Evolutionary conservation across 1,284 basidiomycete genomes (phyloP).

Genomic region (Mixia osmundae): DNA sequence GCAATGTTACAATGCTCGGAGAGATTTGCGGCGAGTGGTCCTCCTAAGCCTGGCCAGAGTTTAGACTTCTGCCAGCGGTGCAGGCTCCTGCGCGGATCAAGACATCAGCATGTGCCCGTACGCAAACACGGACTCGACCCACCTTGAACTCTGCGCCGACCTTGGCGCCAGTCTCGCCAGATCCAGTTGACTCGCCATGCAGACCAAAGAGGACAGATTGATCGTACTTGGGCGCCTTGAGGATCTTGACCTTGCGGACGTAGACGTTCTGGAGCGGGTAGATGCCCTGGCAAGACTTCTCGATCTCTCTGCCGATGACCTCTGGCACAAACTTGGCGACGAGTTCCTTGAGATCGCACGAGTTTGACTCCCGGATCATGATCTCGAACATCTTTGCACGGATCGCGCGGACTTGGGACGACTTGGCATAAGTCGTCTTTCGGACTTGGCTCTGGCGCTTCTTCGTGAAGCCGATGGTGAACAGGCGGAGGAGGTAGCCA

Average conservation of each 20-base stretch:
- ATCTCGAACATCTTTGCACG: slow-evolving; percentile 99
- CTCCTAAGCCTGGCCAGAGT: neutral
- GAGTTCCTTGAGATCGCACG: slow-evolving; percentile 84
- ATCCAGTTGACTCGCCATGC: slow-evolving; percentile 52
- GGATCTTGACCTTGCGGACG: slow-evolving; percentile 66
- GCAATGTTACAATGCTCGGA: too few species aligned
- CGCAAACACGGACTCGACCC: neutral
- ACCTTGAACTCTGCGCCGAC: slow-evolving; percentile 12
- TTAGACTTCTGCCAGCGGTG: slow-evolving; percentile 8
- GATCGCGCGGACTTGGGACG: slow-evolving; percentile 87
- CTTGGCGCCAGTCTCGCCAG: slow-evolving; percentile 16
- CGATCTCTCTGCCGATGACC: slow-evolving; percentile 97
- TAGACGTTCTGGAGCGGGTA: slow-evolving; percentile 98
- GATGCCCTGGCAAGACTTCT: slow-evolving; percentile 89
- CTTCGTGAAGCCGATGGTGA: slow-evolving; percentile 98
- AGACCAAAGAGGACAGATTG: slow-evolving; percentile 82
- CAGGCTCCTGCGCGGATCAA: too few species aligned
- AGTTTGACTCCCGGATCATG: slow-evolving; percentile 86
- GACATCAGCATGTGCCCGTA: neutral
- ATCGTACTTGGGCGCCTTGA: slow-evolving; percentile 95
- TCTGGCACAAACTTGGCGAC: slow-evolving; percentile 83
- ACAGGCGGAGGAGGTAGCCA: slow-evolving; percentile 96
- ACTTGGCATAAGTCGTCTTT: slow-evolving; percentile 97
- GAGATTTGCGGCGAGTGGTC: too few species aligned
- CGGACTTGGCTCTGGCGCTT: slow-evolving; percentile 86